Conservation (phyloP, 2,329 filamentous ascomycete species). For the Huntiella abstrusa region DNA sequence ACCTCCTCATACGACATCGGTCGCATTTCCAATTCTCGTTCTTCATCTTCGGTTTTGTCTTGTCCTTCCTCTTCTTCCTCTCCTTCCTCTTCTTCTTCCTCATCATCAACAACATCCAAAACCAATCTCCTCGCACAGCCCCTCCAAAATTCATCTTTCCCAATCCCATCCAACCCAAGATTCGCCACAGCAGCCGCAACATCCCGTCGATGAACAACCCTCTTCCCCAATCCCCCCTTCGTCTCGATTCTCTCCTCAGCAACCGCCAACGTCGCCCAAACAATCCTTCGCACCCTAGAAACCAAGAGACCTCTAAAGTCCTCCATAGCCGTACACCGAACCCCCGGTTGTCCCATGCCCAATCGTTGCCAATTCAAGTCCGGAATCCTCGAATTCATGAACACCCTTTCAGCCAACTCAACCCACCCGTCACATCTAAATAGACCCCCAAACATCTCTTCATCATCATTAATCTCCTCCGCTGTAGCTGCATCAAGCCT, state of each 20-base stretch:
- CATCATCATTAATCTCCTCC: constrained; percentile 12
- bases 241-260: constrained; percentile 49
- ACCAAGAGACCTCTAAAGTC: constrained; percentile 54
- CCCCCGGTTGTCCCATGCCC: constrained; percentile 42
- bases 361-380: constrained; percentile 51
- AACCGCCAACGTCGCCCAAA: constrained; percentile 51
- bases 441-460: constrained; percentile 32
- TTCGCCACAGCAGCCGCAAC: constrained; percentile 30
- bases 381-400: constrained; percentile 51
- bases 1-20: constrained; percentile 64
- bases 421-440: constrained; percentile 44
- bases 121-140: constrained; percentile 29
- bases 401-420: constrained; percentile 42
- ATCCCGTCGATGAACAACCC: constrained; percentile 19
- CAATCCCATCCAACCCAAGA: constrained; percentile 21
- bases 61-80: constrained; percentile 12
- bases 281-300: constrained; percentile 49
- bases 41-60: constrained; percentile 22
- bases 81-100: constrained; percentile 1
- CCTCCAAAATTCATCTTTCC: constrained; percentile 26
- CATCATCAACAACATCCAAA: constrained; percentile 27
- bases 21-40: constrained; percentile 67
- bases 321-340: constrained; percentile 56
- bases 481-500: constrained; percentile 4
- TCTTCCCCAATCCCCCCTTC: constrained; percentile 17